phyloP scores from a whole-genome alignment of 73 alveolate species.

The Paraurostyla sp. region DNA sequence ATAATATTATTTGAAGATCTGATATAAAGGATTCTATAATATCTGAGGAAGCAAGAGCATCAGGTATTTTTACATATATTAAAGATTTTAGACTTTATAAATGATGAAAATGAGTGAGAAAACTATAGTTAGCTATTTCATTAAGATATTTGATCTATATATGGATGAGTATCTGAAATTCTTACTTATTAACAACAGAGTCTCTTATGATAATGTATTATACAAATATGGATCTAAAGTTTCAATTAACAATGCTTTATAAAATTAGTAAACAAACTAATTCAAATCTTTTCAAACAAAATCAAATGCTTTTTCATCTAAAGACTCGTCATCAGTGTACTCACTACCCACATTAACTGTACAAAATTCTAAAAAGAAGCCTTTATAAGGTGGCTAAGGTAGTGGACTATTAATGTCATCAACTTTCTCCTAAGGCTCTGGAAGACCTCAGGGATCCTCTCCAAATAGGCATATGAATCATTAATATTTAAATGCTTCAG shows the following conservation, averaged over 20 bases:
- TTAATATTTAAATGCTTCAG: neutral
- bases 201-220: neutral
- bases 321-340: neutral
- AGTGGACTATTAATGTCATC: no score
- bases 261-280: neutral
- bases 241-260: neutral
- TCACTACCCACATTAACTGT: neutral
- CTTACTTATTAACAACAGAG: constrained; percentile 1
- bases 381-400: neutral
- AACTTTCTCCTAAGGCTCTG: no score
- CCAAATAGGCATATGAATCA: neutral
- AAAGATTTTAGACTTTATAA: neutral
- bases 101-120: neutral
- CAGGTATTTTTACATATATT: neutral
- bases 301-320: neutral
- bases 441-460: no score
- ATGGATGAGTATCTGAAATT: constrained; percentile 24
- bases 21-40: neutral
- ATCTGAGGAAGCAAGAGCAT: neutral
- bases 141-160: neutral
- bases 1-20: neutral
- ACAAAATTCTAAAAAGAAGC: neutral
- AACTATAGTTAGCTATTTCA: neutral
- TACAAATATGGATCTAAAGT: constrained; percentile 22
- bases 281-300: neutral